Percentiles rank a stretch among this genome's conserved stretches.
Conservation (phyloP, 2,329 filamentous ascomycete species). For the Zymoseptoria tritici region DNA sequence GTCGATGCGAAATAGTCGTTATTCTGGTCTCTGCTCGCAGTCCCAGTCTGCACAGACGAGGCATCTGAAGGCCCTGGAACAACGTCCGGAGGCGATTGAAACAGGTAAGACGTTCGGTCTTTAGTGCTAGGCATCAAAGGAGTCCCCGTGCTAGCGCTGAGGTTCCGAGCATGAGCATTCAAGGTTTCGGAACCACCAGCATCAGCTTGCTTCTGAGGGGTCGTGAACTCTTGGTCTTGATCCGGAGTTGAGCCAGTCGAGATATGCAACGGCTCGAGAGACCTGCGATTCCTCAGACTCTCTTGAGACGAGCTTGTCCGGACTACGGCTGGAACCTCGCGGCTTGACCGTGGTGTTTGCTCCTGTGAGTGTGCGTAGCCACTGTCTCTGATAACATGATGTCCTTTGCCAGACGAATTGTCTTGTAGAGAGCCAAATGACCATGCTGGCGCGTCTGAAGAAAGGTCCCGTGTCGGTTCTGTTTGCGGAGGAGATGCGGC, state of each 20-base stretch:
- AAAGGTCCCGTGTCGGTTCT: background rate
- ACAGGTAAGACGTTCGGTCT: constrained; percentile 41
- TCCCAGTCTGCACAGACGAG: background rate
- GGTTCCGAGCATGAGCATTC: constrained; percentile 13
- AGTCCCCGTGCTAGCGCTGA: constrained; percentile 22
- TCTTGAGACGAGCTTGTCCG: constrained; percentile 18
- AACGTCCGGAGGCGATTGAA: constrained; percentile 35
- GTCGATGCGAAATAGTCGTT: background rate
- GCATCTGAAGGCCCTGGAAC: constrained; percentile 3
- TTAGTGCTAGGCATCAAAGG: constrained; percentile 33
- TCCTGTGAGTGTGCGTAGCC: constrained; percentile 32
- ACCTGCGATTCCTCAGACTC: constrained; percentile 25
- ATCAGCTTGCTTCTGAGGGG: constrained; percentile 15
- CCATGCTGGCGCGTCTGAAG: constrained; percentile 14
- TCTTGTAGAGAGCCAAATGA: constrained; percentile 12
- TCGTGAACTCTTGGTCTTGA: constrained; percentile 11
- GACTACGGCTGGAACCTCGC: constrained; percentile 13
- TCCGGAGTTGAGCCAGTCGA: constrained; percentile 14
- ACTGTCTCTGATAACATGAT: constrained; percentile 35
- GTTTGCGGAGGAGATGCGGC: background rate
- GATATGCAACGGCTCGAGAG: constrained; percentile 25
- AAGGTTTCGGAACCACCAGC: constrained; percentile 4
- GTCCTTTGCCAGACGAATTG: constrained; percentile 4
- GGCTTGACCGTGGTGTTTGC: constrained; percentile 11
- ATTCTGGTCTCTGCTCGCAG: background rate